Conservation (phyloP, 1,284 basidiomycete species). For the Pulveroboletus sp. region DNA sequence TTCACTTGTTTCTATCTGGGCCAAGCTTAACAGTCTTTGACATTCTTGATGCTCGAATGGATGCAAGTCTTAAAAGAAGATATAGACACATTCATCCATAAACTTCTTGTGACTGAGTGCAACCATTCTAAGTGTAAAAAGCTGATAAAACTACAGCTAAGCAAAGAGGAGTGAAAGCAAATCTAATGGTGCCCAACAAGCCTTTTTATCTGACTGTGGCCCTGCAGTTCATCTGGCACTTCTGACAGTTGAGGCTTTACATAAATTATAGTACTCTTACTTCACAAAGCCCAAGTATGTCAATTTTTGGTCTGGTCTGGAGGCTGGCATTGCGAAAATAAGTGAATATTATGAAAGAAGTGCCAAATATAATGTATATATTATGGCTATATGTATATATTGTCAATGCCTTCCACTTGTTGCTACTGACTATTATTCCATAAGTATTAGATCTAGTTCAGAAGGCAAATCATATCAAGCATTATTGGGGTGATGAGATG, state of each 20-base stretch:
- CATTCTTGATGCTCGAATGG: neutral
- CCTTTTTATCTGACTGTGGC: neutral
- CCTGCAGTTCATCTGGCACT: neutral
- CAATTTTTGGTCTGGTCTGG: constrained; percentile 20
- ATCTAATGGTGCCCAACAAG: neutral
- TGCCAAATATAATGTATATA: neutral
- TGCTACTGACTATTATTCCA: too few relatives aligned
- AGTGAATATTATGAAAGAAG: constrained; percentile 32
- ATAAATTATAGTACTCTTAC: constrained; percentile 23
- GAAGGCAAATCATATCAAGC: constrained; percentile 21
- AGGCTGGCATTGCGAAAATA: constrained; percentile 28
- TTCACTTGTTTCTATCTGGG: too few relatives aligned
- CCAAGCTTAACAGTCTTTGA: neutral
- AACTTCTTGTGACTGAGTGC: neutral
- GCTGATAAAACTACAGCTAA: neutral
- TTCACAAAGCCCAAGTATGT: constrained; percentile 11
- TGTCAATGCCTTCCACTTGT: too few relatives aligned
- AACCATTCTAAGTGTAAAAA: neutral
- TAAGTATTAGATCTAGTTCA: constrained; percentile 5
- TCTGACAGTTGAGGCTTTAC: constrained; percentile 27
- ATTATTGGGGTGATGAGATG: constrained; percentile 16
- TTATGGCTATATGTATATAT: constrained; percentile 23
- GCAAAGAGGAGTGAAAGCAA: neutral
- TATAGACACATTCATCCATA: neutral
- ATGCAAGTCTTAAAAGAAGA: neutral